Evolutionary conservation across 169 alveolate species (phyloP), one percentile per base, ranked within the genome.

Genomic region (Plasmodium malariae): DNA sequence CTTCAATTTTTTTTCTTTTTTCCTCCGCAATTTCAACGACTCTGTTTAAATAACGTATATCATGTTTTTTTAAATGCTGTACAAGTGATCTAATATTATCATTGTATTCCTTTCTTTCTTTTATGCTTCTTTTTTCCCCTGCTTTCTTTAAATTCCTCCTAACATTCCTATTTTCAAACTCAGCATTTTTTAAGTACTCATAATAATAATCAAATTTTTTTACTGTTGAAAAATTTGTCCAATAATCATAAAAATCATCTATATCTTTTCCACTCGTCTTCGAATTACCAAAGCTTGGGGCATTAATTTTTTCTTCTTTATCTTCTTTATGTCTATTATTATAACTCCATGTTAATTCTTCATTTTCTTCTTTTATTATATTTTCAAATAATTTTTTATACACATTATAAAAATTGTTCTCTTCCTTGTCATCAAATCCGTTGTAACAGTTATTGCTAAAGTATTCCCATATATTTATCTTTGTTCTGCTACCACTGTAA

Each of bases 171-270:
- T 83, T 83, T 54, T 83, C 91, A n/a, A 32, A 49, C 21, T 69
- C 91, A 54, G 3, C 49, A n/a, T 26, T 40, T 45, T 65, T 83
- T 45, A 69, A 24, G 55, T 65, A 49, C 12, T 65, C 85, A 26
- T 65, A 54, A 1, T 60, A 54, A 32, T 67, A 54, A 14, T 95
- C 76, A 88, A 96, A 95, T 37, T 89, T 71, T 69, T 95, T 93
- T 3, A 63, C 62, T 0, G 97, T 93, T 1, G 93, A 26, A 74
- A 96, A 96, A 68, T 92, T 76, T n/a, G 91, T 88, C 98, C 98
- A 96, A 85, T 89, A 93, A 4, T 91, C 88, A 70, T 96, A 96
- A 80, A 96, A 96, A 0, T 73, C 92, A 63, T 92, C 92, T 11
- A 96, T 93, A 1, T 74, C 88, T 30, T 95, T 96, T 17, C 94